Evolutionary conservation across 768 basidiomycete species (phyloP), one percentile per base, ranked within the genome.

Genomic region (Leccinum arenicola): DNA sequence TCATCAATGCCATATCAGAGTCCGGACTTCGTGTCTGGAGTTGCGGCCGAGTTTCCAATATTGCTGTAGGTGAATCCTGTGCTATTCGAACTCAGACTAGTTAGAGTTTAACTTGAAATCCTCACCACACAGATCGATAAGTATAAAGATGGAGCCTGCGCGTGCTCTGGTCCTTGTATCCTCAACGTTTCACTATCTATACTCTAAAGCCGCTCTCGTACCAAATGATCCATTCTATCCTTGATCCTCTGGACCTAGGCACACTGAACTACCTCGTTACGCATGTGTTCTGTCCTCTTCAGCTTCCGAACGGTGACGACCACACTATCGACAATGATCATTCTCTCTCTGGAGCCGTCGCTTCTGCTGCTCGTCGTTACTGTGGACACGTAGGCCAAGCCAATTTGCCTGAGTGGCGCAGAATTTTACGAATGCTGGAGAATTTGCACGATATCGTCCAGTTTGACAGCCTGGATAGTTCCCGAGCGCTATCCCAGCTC

Each of bases 231-330:
- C 48, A 25, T n/a, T 29, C 52, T 19, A 17, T 35, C 35, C 25
- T 47, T 14, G 17, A 50, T 35, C 19, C 50, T 5, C 35, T 10
- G 25, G 25, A 52, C 40, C 5, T 3, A 21, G 19, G 6, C 3
- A 29, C 52, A 6, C 25, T 45, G 48, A 21, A 19, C 12, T 81
- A 77, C 60, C 17, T 52, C 33, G 52, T 78, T 35, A 71, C 73
- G 38, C 79, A 80, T 56, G 66, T 81, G 0, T 77, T 80, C 12
- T 48, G 47, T 23, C 47, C 79, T 3, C 74, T 75, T 1, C 66
- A 71, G 35, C 63, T 78, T 8, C 78, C 78, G 1, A 69, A 77
- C 48, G 54, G 66, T 9, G 76, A 80, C 8, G 51, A 52, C 7
- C 51, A 52, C 19, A 36, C 11, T 23, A 75, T 10, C 45, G 40